A percentile compares a stretch with the other conserved stretches of the same genome.
Conservation (phyloP, 805 yeast species). For the Barnettozyma siamensis region DNA sequence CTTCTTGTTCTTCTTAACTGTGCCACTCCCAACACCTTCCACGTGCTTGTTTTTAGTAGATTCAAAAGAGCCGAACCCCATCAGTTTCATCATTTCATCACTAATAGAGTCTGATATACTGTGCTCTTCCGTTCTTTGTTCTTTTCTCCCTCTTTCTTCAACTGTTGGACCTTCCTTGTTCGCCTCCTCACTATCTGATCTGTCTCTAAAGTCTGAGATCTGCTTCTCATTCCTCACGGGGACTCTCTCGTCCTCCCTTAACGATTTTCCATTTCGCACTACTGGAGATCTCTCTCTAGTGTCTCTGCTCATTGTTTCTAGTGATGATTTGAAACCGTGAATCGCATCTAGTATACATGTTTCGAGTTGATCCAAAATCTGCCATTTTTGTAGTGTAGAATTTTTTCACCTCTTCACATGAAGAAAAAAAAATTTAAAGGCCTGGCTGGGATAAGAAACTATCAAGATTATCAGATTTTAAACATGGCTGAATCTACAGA, state of each 20-base stretch:
- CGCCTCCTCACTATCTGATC: conserved; percentile 5
- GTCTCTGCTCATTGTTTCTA: not conserved
- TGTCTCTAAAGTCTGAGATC: not conserved
- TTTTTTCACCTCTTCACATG: not conserved
- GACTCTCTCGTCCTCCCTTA: conserved; percentile 1
- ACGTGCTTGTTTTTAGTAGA: conserved; percentile 55
- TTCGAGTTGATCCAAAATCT: not conserved
- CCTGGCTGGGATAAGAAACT: not conserved
- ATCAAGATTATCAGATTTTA: not conserved
- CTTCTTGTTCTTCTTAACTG: conserved; percentile 32
- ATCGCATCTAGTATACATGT: too few relatives aligned
- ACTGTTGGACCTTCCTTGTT: conserved; percentile 1
- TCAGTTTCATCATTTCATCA: conserved; percentile 35
- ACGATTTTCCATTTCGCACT: not conserved
- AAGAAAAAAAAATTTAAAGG: not conserved
- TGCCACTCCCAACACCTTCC: conserved; percentile 40
- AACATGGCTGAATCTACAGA: conserved; percentile 17
- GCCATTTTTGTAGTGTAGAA: not conserved
- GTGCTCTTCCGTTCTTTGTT: conserved; percentile 18
- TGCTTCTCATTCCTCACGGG: not conserved
- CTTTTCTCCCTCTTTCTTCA: conserved; percentile 23
- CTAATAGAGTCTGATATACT: conserved; percentile 10
- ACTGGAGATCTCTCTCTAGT: not conserved
- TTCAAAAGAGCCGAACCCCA: conserved; percentile 56
- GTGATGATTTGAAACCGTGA: not conserved